These are phyloP conservation scores for Ogataea ramenticola DNA, from an alignment of 805 yeast species.

Conservation along the genomic window DNA sequence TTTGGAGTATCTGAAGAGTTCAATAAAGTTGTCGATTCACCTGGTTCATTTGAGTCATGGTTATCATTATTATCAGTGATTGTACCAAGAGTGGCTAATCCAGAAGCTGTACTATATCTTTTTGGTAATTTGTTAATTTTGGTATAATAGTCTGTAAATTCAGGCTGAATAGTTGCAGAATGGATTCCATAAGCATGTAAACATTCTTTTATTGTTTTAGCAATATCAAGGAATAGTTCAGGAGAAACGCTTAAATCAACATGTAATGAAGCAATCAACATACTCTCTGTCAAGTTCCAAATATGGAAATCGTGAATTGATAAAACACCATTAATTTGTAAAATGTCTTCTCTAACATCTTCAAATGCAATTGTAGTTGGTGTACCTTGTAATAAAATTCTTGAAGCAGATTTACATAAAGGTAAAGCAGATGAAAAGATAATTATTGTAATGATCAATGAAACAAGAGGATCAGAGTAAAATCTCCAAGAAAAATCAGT, in stretches of 20 bases:
- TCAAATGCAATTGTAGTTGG: conserved; percentile 80
- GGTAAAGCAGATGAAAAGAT: conserved; percentile 91
- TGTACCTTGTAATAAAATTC: conserved; percentile 86
- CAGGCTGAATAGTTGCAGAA: conserved; percentile 95
- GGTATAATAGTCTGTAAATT: conserved; percentile 43
- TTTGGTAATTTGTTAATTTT: conserved; percentile 22
- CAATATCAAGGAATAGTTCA: conserved; percentile 61
- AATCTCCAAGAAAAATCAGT: conserved; percentile 84
- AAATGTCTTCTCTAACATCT: conserved; percentile 60
- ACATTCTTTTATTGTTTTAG: conserved; percentile 67
- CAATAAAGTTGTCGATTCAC: background rate
- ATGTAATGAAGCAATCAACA: conserved; percentile 83
- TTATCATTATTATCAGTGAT: background rate
- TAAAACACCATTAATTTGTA: conserved; percentile 61
- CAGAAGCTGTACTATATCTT: conserved; percentile 18
- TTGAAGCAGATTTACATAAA: conserved; percentile 75
- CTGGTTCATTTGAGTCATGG: background rate
- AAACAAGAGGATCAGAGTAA: conserved; percentile 80
- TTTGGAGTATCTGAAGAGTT: background rate
- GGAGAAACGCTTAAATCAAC: conserved; percentile 64
- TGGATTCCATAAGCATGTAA: conserved; percentile 83
- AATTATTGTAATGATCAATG: conserved; percentile 77
- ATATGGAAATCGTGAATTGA: conserved; percentile 94
- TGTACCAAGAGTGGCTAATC: conserved; percentile 1
- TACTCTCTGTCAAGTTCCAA: conserved; percentile 89